Percentiles rank a stretch among this genome's conserved stretches.
phyloP scores from a whole-genome alignment of 2,329 filamentous ascomycete species.

The Colletotrichum simmondsii region DNA sequence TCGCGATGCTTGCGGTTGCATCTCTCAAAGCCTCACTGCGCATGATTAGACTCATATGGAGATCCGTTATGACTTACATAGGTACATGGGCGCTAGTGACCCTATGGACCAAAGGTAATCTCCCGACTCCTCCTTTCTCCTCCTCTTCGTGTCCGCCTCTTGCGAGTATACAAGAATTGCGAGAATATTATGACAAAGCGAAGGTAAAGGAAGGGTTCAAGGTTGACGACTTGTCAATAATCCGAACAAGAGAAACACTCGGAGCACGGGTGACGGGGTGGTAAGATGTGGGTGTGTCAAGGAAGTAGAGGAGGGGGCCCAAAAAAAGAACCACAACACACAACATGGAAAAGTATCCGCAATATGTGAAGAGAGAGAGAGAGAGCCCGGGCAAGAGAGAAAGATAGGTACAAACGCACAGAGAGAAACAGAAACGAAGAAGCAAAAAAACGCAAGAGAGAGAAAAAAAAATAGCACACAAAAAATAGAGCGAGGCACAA shows the following conservation, averaged over 20 bases:
- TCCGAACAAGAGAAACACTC: background rate
- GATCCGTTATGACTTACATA: conserved; percentile 35
- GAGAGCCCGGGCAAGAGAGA: background rate
- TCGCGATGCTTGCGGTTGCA: conserved; percentile 30
- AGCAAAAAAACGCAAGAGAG: background rate
- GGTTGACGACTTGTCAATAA: conserved; percentile 15
- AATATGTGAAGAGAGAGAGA: background rate
- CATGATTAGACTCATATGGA: conserved; percentile 32
- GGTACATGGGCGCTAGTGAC: conserved; percentile 25
- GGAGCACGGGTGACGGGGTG: background rate
- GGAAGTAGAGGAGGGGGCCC: background rate
- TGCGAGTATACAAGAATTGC: background rate
- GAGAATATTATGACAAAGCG: background rate
- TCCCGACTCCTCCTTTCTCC: conserved; percentile 23
- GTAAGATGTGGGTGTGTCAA: background rate
- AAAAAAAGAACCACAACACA: background rate
- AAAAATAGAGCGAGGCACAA: conserved; percentile 22
- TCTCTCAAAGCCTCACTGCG: conserved; percentile 29
- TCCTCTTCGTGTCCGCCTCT: conserved; percentile 7
- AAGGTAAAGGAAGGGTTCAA: conserved; percentile 23
- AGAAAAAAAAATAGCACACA: conserved; percentile 3
- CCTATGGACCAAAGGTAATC: conserved; percentile 28
- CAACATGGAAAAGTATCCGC: background rate
- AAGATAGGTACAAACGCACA: background rate
- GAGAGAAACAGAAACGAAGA: background rate